A percentile compares a stretch with the other conserved stretches of the same genome.
Evolutionary conservation across 2,329 filamentous ascomycete species (phyloP).

Genomic region (Lecanicillium sp.): DNA sequence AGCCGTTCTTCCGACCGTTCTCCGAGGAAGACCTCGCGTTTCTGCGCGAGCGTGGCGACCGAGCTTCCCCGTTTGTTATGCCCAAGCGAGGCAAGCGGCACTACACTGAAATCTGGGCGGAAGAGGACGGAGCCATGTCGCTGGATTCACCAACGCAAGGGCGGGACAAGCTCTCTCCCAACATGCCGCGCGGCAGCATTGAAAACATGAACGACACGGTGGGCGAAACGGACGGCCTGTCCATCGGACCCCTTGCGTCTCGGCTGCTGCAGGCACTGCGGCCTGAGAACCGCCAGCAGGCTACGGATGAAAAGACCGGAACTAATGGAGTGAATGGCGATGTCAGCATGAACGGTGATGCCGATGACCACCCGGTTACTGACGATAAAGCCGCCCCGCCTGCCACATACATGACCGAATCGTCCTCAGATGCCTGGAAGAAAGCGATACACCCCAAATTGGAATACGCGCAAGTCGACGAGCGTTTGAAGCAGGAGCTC

Average conservation of each 20-base stretch:
- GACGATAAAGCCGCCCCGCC: conserved; percentile 49
- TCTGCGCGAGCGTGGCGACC: conserved; percentile 81
- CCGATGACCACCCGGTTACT: conserved; percentile 32
- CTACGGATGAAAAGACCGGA: conserved; percentile 51
- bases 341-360: conserved; percentile 46
- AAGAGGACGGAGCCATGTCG: conserved; percentile 79
- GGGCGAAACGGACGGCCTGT: conserved; percentile 84
- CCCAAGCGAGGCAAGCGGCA: conserved; percentile 77
- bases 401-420: conserved; percentile 75
- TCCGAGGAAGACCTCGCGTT: conserved; percentile 94
- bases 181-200: conserved; percentile 77
- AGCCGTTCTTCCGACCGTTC: conserved; percentile 83
- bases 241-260: conserved; percentile 77
- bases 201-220: conserved; percentile 82
- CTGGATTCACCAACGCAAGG: conserved; percentile 59
- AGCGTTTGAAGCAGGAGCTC: conserved; percentile 85
- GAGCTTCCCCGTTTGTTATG: conserved; percentile 76
- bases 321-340: conserved; percentile 52
- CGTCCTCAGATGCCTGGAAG: conserved; percentile 70
- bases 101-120: conserved; percentile 88
- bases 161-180: conserved; percentile 64
- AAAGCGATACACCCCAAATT: conserved; percentile 68
- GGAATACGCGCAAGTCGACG: conserved; percentile 81
- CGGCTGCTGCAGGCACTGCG: conserved; percentile 76
- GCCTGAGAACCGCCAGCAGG: conserved; percentile 59